Conservation (phyloP, 2,329 filamentous ascomycete genomes). For the Neoarthrinium moseri region DNA sequence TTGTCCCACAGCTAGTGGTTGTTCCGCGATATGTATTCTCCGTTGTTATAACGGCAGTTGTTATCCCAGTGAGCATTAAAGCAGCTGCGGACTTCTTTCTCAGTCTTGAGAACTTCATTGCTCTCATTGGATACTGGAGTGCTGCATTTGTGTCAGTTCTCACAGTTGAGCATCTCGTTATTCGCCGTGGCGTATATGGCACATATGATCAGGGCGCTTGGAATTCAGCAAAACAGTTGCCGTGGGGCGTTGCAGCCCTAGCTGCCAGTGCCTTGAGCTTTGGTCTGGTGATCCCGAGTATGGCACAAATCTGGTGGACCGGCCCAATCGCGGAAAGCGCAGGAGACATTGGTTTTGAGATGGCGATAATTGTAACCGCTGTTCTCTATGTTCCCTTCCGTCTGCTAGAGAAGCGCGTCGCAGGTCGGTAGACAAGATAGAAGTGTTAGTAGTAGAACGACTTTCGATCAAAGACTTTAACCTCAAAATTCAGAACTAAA, state of each 20-base stretch:
- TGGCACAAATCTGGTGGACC: conserved; percentile 60
- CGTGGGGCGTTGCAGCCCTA: conserved; percentile 38
- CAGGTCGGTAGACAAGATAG: conserved; percentile 25
- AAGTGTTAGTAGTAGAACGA: no score
- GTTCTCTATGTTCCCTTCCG: conserved; percentile 42
- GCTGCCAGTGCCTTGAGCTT: conserved; percentile 34
- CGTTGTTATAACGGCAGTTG: conserved; percentile 54
- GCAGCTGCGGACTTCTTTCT: conserved; percentile 57
- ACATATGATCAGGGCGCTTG: conserved; percentile 36
- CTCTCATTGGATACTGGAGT: conserved; percentile 59
- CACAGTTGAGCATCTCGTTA: conserved; percentile 36
- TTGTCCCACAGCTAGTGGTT: conserved; percentile 53
- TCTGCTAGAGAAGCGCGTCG: conserved; percentile 32
- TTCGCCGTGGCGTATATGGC: conserved; percentile 30
- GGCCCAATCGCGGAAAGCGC: conserved; percentile 59
- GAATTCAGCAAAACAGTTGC: conserved; percentile 35
- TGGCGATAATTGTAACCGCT: conserved; percentile 52
- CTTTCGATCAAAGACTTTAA: no score
- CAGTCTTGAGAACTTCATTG: conserved; percentile 56
- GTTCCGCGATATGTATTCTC: conserved; percentile 59
- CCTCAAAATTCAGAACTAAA: no score
- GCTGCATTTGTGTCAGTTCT: conserved; percentile 53
- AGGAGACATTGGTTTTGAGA: conserved; percentile 66
- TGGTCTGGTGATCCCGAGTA: conserved; percentile 55
- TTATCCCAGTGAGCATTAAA: conserved; percentile 57